Evolutionary conservation across 208 protist species (phyloP), one percentile per base, ranked within the genome.

Genomic region (Leishmania aethiopica): DNA sequence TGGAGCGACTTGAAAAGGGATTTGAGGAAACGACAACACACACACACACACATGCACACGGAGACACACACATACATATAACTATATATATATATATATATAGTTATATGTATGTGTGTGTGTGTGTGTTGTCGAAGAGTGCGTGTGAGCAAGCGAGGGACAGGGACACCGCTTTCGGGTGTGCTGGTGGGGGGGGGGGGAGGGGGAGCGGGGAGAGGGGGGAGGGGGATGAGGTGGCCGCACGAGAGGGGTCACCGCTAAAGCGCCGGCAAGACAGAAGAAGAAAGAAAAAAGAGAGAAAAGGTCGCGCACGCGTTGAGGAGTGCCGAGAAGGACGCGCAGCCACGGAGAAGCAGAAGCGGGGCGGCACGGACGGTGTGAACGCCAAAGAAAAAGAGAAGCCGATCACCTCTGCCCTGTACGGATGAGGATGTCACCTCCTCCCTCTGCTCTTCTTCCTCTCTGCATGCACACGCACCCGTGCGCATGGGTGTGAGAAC

Each of bases 141-240:
- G n/a, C 55, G 75, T 32, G 53, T 47, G 40, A 84, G 59, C 55
- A 66, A 76, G 59, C 8, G 57, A 45, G 57, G 49, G 77, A 62
- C 51, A 70, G 45, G 4, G 67, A 45, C 42, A 67, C 19, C 32
- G 73, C 2, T 25, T 77, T 10, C 49, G 49, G 13, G 49, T 53
- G 49, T 53, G 49, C 49, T 40, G 49, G 11, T 1, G 51, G 15
- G 0, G 51, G 51, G 15, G 51, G 51, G 0, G 51, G 10, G 45
- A 47, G 10, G 45, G 11, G 10, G 45, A 10, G 42, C n/a, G 8
- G 0, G 42, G 42, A 45, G 42, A 0, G 2, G 42, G 42, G 2
- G 42, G 35, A 1, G 35, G 35, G 0, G 35, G 35, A 1, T 2
- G 42, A 0, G 42, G 45, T 47, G 45, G 10, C 45, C 10, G 45